Base-by-base conservation (phyloP, 2,329 filamentous ascomycete species). In the Talaromyces sp. region DNA sequence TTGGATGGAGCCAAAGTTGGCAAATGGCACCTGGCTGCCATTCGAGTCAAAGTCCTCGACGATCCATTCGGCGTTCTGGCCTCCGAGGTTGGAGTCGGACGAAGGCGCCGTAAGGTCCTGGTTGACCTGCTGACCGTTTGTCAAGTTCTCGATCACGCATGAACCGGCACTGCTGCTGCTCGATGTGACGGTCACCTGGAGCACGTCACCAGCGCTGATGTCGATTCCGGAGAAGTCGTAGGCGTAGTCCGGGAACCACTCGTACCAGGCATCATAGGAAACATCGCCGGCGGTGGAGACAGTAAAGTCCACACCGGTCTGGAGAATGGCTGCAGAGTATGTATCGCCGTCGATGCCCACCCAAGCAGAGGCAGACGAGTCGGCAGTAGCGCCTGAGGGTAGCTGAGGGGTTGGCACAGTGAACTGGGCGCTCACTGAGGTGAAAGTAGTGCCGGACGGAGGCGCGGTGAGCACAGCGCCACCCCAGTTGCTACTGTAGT, bases 21-120 rank as follows among this genome's bases (percentile, higher is more conserved):
- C 79, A 58, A 84, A 74, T 0, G 75, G 67, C 4, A 84, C 79
- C 57, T 80, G 74, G 2, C 66, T 63, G 44, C 65, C 64, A 44
- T 73, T 72, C 3, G 70, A 65, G 62, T 78, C 71, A 64, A 81
- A 84, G 61, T 84, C 82, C 73, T 87, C 84, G 15, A 87, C 83
- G 65, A 87, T 86, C 84, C 84, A 88, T 69, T 87, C 85, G 11
- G 83, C 85, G 63, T 85, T 85, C 66, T 80, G 80, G 67, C 84
- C 77, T 67, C 80, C 83, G 15, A 86, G 78, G 4, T 71, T 74
- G n/a, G 69, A 53, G 25, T 25, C 51, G 19, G 62, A 66, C 6
- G 71, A 68, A 56, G 83, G 74, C 58, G 73, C 76, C 47, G 67
- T 74, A 70, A 87, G 81, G 4, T 74, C 78, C 72, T 87, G 81